Evolutionary conservation across 2,329 filamentous ascomycete species (phyloP).

Genomic region (Trichoderma pleuroti): DNA sequence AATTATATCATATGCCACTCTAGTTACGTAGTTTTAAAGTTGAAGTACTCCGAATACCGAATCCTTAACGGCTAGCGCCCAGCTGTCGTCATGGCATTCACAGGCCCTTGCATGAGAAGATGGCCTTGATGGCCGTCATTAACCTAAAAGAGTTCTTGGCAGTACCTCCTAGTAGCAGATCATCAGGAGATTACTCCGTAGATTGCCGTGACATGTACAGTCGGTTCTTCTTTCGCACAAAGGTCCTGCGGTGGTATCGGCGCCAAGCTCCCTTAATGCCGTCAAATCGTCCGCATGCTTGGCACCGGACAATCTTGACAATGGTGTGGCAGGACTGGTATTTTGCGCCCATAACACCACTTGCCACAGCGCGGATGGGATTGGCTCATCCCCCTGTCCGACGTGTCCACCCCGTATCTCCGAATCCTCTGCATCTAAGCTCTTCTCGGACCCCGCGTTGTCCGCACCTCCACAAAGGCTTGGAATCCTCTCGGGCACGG

Average conservation of each 20-base stretch:
- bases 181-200: neutral
- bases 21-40: neutral
- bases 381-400: neutral
- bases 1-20: neutral
- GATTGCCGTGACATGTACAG: neutral
- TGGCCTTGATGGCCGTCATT: neutral
- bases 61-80: neutral
- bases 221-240: neutral
- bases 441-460: slow-evolving; percentile 6
- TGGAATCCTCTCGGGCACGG: neutral
- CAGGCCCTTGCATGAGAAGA: neutral
- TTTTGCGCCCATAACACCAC: neutral
- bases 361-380: neutral
- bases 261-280: neutral
- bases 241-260: neutral
- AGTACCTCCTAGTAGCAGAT: neutral
- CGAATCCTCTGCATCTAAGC: neutral
- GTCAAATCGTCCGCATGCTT: neutral
- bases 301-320: neutral
- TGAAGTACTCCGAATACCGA: neutral
- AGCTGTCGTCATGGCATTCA: neutral
- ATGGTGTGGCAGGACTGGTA: neutral
- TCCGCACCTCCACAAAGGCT: neutral
- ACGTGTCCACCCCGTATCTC: neutral
- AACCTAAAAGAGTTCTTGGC: neutral